Base-by-base conservation (phyloP, 1,284 basidiomycete species). In the Veloboletus limbatus region DNA sequence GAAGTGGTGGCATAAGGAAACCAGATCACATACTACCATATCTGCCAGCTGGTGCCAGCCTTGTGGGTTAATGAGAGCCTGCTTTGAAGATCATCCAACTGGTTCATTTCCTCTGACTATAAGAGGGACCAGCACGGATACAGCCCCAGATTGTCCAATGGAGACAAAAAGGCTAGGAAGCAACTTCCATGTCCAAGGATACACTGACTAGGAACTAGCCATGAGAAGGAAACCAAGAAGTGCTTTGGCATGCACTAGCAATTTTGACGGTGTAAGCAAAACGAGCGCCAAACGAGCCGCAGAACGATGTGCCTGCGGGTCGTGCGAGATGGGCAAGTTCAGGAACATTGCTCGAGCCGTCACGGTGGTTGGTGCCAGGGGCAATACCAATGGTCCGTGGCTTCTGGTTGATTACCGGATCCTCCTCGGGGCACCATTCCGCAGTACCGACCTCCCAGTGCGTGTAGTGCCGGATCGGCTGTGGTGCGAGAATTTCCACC, bases 341-440 rank as follows among this genome's bases (percentile, higher is more conserved):
- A 2, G 40, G 16, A 33, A 30, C 33, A 20, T 37, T 27, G 30
- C 17, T 30, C 6, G 8, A 32, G 26, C 17, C 26, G 35, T n/a
- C n/a, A n/a, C n/a, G n/a, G n/a, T 40, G 47, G 25, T 52, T 51
- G 8, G 53, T 36, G 8, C 66, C 63, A 10, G 67, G 63, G 17
- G 67, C 67, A 21, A 65, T 52, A 22, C 63, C 59, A 27, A 65
- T 45, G 26, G 40, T 51, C 14, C 65, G 53, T 5, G 52, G 59
- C 14, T 58, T 67, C 42, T 48, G 59, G 26, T 67, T 63, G 36
- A 69, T 32, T 16, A 69, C 49, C 18, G 65, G 68, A 32, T 66
- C 68, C 31, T 53, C 54, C 36, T 55, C 45, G 2, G 67, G 67
- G 35, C 58, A 65, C 67, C 63, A 69, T 44, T 61, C 57, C 16